Evolutionary conservation across 805 yeast species (phyloP).

Genomic region (Nadsonia fulvescens): DNA sequence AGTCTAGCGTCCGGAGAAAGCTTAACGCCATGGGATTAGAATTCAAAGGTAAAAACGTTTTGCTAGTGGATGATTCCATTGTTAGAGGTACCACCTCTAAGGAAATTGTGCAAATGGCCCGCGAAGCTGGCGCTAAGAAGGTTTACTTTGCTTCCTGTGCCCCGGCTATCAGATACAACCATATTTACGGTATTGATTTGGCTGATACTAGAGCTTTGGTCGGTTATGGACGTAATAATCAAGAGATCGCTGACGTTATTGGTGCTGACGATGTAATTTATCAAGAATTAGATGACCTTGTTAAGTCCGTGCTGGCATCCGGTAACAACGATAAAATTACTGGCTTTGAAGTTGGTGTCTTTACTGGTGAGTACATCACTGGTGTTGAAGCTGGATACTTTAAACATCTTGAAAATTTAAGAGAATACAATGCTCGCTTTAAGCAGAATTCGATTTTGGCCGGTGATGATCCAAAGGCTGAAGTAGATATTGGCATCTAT

Average conservation of each 20-base stretch:
- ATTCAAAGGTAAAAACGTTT: slow-evolving; percentile 66
- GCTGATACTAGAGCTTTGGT: slow-evolving; percentile 91
- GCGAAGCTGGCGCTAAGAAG: slow-evolving; percentile 89
- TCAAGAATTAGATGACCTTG: slow-evolving; percentile 68
- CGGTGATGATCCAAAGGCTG: slow-evolving; percentile 60
- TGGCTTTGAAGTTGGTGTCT: slow-evolving; percentile 88
- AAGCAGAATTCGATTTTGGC: too few species aligned
- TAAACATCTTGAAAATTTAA: slow-evolving; percentile 59
- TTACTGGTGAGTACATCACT: slow-evolving; percentile 88
- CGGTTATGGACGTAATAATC: slow-evolving; percentile 61
- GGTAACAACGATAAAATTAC: slow-evolving; percentile 23
- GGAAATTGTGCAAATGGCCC: slow-evolving; percentile 96
- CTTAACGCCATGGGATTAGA: slow-evolving; percentile 92
- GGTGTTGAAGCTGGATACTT: slow-evolving; percentile 77
- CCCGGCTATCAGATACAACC: slow-evolving; percentile 93
- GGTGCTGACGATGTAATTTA: slow-evolving; percentile 87
- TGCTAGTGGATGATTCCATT: slow-evolving; percentile 90
- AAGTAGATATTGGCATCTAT: slow-evolving; percentile 45
- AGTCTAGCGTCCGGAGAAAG: slow-evolving; percentile 84
- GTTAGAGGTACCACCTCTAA: slow-evolving; percentile 95
- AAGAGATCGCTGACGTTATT: slow-evolving; percentile 55
- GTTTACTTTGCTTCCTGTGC: slow-evolving; percentile 97
- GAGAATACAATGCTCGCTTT: slow-evolving; percentile 57
- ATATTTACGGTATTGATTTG: slow-evolving; percentile 91
- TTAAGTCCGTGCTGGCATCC: slow-evolving; percentile 50